A percentile compares a stretch with the other conserved stretches of the same genome.
Evolutionary conservation across 1,139 yeast genomes (phyloP).

Genomic region (Geotrichum histeridarum): DNA sequence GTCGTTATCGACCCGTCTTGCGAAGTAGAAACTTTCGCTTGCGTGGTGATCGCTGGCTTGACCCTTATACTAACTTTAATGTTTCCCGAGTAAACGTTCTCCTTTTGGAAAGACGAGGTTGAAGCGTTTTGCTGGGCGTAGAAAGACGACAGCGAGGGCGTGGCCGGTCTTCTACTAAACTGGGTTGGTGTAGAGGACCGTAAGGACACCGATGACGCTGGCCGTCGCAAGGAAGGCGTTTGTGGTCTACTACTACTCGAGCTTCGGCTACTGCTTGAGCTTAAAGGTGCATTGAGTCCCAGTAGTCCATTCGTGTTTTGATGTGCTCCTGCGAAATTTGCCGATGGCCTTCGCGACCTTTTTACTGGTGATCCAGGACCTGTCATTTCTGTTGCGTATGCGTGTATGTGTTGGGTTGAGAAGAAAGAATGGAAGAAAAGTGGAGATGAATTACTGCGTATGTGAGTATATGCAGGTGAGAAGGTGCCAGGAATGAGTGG

Average conservation of each 20-base stretch:
- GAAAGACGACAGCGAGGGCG: constrained; percentile 20
- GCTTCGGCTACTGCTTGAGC: background rate
- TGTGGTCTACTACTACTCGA: constrained; percentile 26
- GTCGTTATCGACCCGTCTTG: constrained; percentile 10
- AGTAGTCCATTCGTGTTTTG: background rate
- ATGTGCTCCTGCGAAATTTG: constrained; percentile 41
- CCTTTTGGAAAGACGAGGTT: background rate
- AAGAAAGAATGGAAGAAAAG: background rate
- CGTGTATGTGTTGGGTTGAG: background rate
- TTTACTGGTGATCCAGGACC: constrained; percentile 1
- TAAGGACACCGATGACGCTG: constrained; percentile 31
- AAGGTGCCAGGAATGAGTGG: background rate
- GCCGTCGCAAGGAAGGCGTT: constrained; percentile 30
- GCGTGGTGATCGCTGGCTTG: constrained; percentile 29
- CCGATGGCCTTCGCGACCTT: constrained; percentile 51
- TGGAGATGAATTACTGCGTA: background rate
- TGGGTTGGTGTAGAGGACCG: constrained; percentile 31
- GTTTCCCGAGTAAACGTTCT: constrained; percentile 31
- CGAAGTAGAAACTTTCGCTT: constrained; percentile 2
- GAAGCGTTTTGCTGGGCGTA: constrained; percentile 6
- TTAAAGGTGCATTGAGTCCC: background rate
- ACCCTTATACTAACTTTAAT: constrained; percentile 38
- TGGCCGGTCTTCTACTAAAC: constrained; percentile 22
- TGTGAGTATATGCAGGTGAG: background rate
- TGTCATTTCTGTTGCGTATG: background rate